phyloP scores from a whole-genome alignment of 352 stramenopile genomes.

The Labyrinthula sp. region DNA sequence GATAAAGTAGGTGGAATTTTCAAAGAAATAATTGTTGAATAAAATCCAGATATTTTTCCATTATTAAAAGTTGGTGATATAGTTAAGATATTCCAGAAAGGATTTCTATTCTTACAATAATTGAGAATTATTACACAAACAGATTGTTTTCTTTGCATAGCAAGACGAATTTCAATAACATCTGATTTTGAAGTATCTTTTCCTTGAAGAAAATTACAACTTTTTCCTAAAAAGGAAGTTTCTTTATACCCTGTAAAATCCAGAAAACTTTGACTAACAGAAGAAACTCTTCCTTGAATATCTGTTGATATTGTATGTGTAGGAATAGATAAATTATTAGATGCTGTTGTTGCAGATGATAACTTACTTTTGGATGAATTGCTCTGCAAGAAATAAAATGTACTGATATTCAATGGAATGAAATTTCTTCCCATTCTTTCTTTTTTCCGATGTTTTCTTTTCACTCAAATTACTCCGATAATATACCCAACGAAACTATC shows the following conservation, averaged over 20 bases:
- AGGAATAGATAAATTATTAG: too few relatives aligned
- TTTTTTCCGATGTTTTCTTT: too few relatives aligned
- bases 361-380: too few relatives aligned
- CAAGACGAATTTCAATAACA: slow-evolving; percentile 52
- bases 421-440: too few relatives aligned
- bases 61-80: slow-evolving; percentile 26
- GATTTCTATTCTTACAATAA: slow-evolving; percentile 29
- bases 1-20: slow-evolving; percentile 14
- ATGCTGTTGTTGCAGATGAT: too few relatives aligned
- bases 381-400: too few relatives aligned
- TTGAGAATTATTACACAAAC: slow-evolving; percentile 30
- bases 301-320: slow-evolving; percentile 24
- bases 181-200: slow-evolving; percentile 50
- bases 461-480: too few relatives aligned
- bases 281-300: slow-evolving; percentile 6
- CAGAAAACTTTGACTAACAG: slow-evolving; percentile 47
- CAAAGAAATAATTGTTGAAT: slow-evolving; percentile 11
- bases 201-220: slow-evolving; percentile 64
- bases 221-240: slow-evolving; percentile 54
- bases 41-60: background rate
- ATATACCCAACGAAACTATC: too few relatives aligned
- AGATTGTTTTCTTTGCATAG: slow-evolving; percentile 39
- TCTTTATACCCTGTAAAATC: slow-evolving; percentile 54
- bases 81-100: slow-evolving; percentile 33
- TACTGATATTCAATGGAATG: too few relatives aligned